Percentiles rank a stretch among this genome's conserved stretches.
Evolutionary conservation across 2,329 filamentous ascomycete species (phyloP).

Genomic region (Arthrinium puccinioides): DNA sequence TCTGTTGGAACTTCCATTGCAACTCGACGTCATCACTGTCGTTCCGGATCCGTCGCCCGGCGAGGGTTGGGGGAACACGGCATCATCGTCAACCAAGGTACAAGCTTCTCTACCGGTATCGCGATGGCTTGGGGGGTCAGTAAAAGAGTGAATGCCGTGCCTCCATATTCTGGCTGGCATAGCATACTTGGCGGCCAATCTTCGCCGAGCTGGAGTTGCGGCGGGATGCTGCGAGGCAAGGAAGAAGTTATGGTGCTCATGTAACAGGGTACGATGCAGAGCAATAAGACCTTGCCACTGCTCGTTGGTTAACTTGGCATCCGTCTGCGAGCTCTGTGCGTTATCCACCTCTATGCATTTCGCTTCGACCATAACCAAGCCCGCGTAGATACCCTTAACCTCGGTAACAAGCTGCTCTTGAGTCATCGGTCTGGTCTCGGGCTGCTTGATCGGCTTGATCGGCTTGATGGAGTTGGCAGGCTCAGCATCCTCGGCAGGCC

Average conservation of each 20-base stretch:
- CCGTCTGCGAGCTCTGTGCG: conserved; percentile 40
- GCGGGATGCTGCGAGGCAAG: conserved; percentile 81
- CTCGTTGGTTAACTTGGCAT: conserved; percentile 32
- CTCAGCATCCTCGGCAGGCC: too few species aligned
- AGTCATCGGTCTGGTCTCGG: conserved; percentile 51
- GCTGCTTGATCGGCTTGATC: too few species aligned
- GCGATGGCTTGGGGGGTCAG: conserved; percentile 70
- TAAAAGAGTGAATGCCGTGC: conserved; percentile 79
- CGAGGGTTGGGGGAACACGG: too few species aligned
- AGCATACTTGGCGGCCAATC: conserved; percentile 70
- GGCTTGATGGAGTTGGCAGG: too few species aligned
- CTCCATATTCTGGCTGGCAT: conserved; percentile 96
- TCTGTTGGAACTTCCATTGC: too few species aligned
- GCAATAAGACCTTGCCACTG: neutral
- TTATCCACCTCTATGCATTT: conserved; percentile 82
- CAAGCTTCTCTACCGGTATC: too few species aligned
- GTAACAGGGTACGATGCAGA: neutral
- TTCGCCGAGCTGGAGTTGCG: conserved; percentile 58
- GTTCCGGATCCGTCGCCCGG: too few species aligned
- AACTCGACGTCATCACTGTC: too few species aligned
- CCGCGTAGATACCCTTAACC: conserved; percentile 77
- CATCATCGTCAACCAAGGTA: too few species aligned
- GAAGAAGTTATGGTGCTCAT: conserved; percentile 34
- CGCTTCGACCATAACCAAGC: conserved; percentile 76
- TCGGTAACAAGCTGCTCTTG: conserved; percentile 75